Percentiles rank a stretch among this genome's conserved stretches.
These are phyloP conservation scores for Raddia distichophylla DNA, from an alignment of 176 grass and related monocot species.

Conservation along the genomic window DNA sequence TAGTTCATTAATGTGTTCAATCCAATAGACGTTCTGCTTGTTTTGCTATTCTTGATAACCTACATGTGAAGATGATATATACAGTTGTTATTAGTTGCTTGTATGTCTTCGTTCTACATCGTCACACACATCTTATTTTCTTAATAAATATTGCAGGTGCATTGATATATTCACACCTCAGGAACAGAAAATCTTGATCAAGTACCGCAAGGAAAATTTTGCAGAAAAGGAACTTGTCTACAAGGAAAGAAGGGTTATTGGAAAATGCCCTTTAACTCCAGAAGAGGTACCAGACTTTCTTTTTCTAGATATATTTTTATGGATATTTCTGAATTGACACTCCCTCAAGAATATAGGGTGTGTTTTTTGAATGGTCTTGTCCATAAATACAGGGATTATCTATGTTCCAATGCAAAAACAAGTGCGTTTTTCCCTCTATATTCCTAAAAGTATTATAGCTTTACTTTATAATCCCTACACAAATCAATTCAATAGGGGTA, in stretches of 20 bases:
- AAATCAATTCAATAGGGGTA: no score
- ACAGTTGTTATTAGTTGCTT: not conserved
- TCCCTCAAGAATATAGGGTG: no score
- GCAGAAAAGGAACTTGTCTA: slow-evolving; percentile 70
- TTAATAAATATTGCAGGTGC: slow-evolving; percentile 64
- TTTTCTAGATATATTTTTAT: slow-evolving; percentile 29
- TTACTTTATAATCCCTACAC: no score
- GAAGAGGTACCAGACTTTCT: slow-evolving; percentile 72
- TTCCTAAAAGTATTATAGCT: no score
- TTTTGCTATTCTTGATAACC: slow-evolving; percentile 22
- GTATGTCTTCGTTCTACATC: not conserved
- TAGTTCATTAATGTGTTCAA: not conserved
- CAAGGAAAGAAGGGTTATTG: slow-evolving; percentile 72
- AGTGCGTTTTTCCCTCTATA: no score
- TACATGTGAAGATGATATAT: slow-evolving; percentile 10
- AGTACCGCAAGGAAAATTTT: slow-evolving; percentile 88
- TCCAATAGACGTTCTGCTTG: not conserved
- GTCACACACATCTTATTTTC: not conserved
- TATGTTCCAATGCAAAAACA: no score
- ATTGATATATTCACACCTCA: slow-evolving; percentile 82
- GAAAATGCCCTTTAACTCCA: slow-evolving; percentile 98
- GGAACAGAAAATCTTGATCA: slow-evolving; percentile 85
- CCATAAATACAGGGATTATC: no score
- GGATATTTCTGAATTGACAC: slow-evolving; percentile 19
- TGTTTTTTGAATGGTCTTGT: no score